Conservation (phyloP, 768 basidiomycete species). For the Boletus pseudo-olivaceus region DNA sequence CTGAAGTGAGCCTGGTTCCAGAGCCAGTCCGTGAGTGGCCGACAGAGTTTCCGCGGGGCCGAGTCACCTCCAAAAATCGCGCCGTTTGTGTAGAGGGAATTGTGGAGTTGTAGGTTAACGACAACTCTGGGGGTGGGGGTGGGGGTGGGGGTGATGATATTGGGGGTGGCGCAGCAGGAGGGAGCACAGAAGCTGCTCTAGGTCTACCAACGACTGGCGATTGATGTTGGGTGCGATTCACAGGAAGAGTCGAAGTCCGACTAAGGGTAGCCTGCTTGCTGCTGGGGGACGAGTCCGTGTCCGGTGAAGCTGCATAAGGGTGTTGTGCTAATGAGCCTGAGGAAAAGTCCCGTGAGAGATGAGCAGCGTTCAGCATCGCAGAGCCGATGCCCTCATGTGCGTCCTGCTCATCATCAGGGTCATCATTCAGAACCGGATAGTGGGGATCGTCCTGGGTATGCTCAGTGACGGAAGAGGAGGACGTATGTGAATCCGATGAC, state of each 20-base stretch:
- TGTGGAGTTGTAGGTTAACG: constrained; percentile 25
- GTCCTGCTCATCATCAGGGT: constrained; percentile 33
- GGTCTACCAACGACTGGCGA: constrained; percentile 37
- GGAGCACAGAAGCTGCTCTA: constrained; percentile 56
- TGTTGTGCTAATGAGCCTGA: constrained; percentile 32
- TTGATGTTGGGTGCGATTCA: constrained; percentile 26
- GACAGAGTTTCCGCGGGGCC: constrained; percentile 47
- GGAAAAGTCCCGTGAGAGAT: constrained; percentile 29
- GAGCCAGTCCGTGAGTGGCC: constrained; percentile 57
- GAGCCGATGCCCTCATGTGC: constrained; percentile 43
- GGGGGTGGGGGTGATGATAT: constrained; percentile 58
- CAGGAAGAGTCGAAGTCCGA: constrained; percentile 37
- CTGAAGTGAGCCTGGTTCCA: constrained; percentile 50
- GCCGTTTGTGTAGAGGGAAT: constrained; percentile 29
- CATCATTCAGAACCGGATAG: constrained; percentile 18
- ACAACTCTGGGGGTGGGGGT: constrained; percentile 30
- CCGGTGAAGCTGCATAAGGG: constrained; percentile 49
- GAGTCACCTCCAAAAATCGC: constrained; percentile 36
- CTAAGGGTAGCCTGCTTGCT: constrained; percentile 21
- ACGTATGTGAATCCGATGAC: constrained; percentile 49
- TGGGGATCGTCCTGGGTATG: constrained; percentile 37
- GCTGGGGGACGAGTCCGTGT: constrained; percentile 33
- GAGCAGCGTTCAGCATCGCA: constrained; percentile 38
- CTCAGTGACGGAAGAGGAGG: constrained; percentile 42
- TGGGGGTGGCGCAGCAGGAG: constrained; percentile 66